Conservation (phyloP, 2,329 filamentous ascomycete genomes). For the Dactylellina haptotyla region DNA sequence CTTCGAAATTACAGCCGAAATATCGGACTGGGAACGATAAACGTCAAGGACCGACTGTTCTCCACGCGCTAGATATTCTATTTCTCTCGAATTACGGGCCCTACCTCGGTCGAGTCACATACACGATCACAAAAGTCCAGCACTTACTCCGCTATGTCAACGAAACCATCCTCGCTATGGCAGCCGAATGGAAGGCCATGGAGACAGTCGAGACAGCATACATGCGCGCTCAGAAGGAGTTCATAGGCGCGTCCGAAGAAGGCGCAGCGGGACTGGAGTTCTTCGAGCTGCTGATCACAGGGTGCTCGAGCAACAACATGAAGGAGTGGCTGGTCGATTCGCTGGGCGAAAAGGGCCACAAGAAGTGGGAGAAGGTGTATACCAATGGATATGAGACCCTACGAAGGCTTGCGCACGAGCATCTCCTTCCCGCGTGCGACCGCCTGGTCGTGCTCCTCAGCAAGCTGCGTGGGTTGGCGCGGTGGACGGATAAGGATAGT, state of each 20-base stretch:
- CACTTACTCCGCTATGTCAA: constrained; percentile 86
- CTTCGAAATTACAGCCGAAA: constrained; percentile 59
- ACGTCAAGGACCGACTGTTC: constrained; percentile 58
- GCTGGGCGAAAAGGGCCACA: constrained; percentile 84
- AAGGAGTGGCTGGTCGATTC: constrained; percentile 90
- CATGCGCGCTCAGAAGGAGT: constrained; percentile 80
- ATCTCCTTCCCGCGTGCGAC: constrained; percentile 87
- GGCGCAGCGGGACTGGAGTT: constrained; percentile 57
- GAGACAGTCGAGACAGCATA: constrained; percentile 83
- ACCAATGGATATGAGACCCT: constrained; percentile 80
- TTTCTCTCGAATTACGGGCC: constrained; percentile 82
- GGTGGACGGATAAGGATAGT: constrained; percentile 64
- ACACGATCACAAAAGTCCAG: constrained; percentile 86
- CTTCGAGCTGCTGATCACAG: constrained; percentile 58
- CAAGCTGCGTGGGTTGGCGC: constrained; percentile 82
- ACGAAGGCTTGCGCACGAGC: constrained; percentile 81
- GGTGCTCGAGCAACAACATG: constrained; percentile 65
- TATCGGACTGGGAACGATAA: constrained; percentile 55
- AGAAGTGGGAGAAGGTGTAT: constrained; percentile 92
- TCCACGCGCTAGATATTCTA: constrained; percentile 83
- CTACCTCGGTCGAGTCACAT: constrained; percentile 83
- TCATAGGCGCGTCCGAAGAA: constrained; percentile 64
- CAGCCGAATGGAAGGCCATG: constrained; percentile 82
- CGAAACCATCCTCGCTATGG: constrained; percentile 81
- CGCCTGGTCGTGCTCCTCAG: constrained; percentile 82